Evolutionary conservation across 805 yeast species (phyloP).

Genomic region (Blastobotrys americana): DNA sequence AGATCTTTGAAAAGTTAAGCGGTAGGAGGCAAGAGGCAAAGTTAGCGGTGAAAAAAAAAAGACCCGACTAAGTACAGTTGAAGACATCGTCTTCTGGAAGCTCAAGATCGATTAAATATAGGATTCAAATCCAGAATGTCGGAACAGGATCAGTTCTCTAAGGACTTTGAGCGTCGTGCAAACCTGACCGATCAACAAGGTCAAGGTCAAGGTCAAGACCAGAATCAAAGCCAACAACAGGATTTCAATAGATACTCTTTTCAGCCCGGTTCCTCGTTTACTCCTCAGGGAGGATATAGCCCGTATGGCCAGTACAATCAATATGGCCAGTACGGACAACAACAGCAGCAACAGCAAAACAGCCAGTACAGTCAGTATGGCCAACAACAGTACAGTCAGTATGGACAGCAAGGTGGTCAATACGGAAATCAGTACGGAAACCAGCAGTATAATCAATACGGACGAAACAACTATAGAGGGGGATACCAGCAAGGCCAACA

Average conservation of each 20-base stretch:
- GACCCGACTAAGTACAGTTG: background rate
- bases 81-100: background rate
- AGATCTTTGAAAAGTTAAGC: background rate
- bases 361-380: constrained; percentile 14
- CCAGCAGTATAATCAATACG: constrained; percentile 15
- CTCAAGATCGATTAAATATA: constrained; percentile 1
- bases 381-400: constrained; percentile 4
- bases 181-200: constrained; percentile 22
- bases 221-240: constrained; percentile 44
- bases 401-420: constrained; percentile 21
- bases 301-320: constrained; percentile 18
- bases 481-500: constrained; percentile 22
- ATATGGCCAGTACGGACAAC: constrained; percentile 27
- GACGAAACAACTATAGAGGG: constrained; percentile 6
- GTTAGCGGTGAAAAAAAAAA: background rate
- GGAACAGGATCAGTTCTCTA: constrained; percentile 25
- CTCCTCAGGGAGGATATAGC: constrained; percentile 26
- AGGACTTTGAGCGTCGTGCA: constrained; percentile 23
- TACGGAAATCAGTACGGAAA: constrained; percentile 22
- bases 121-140: constrained; percentile 6
- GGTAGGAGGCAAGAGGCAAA: background rate
- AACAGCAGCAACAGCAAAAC: constrained; percentile 22
- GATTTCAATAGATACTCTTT: constrained; percentile 37
- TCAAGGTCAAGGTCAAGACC: constrained; percentile 33
- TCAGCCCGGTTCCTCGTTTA: constrained; percentile 21